Percentiles rank a stretch among this genome's conserved stretches.
Evolutionary conservation across 2,329 filamentous ascomycete species (phyloP).

Genomic region (Curvularia lunata): DNA sequence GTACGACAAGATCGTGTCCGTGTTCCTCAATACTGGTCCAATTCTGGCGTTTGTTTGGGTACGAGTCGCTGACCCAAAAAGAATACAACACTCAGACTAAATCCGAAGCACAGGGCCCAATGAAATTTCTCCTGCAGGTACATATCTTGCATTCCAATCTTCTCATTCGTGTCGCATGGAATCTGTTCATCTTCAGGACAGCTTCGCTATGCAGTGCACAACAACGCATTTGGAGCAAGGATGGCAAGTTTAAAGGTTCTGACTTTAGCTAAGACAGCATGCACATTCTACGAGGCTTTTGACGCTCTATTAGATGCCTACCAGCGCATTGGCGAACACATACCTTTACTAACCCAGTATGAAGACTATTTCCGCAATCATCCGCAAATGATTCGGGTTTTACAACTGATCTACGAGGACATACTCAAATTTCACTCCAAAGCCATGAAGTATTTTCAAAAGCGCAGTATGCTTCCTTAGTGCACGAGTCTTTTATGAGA

Average conservation of each 20-base stretch:
- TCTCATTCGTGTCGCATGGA: not conserved
- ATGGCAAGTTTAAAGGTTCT: not conserved
- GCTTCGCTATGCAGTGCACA: not conserved
- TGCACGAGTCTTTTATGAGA: not conserved
- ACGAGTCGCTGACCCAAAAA: not conserved
- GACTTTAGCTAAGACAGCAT: slow-evolving; percentile 32
- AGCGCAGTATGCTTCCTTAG: not conserved
- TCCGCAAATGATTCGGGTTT: slow-evolving; percentile 37
- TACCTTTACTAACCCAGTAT: slow-evolving; percentile 48
- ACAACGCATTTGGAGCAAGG: not conserved
- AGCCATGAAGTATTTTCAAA: slow-evolving; percentile 38
- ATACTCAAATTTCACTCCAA: slow-evolving; percentile 50
- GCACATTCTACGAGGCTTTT: slow-evolving; percentile 43
- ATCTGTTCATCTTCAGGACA: not conserved
- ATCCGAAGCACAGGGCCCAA: slow-evolving; percentile 30
- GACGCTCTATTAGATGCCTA: slow-evolving; percentile 50
- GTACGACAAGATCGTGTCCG: slow-evolving; percentile 46
- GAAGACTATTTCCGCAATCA: slow-evolving; percentile 38
- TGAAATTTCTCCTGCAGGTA: slow-evolving; percentile 48
- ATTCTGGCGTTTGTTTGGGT: slow-evolving; percentile 44
- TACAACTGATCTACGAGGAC: slow-evolving; percentile 48
- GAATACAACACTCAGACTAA: not conserved
- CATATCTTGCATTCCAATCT: not conserved
- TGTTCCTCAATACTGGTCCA: slow-evolving; percentile 42
- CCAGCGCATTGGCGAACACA: slow-evolving; percentile 47